phyloP scores from a whole-genome alignment of 169 alveolate species.

The Cryptosporidium viatorum region DNA sequence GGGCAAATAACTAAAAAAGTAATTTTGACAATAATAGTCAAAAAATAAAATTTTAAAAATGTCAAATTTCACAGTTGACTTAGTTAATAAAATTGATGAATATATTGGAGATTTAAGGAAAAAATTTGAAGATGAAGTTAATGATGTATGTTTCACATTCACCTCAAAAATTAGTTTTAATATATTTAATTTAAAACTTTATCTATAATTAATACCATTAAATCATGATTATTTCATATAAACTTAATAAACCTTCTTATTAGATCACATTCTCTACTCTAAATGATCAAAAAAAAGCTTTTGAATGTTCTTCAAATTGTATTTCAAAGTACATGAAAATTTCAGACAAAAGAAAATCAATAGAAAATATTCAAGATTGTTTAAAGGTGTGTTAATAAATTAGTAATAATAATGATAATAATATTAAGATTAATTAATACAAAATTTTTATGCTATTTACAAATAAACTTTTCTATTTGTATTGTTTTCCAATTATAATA shows the following conservation, averaged over 20 bases:
- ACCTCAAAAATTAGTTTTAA: not conserved
- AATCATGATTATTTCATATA: not conserved
- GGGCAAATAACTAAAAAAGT: not conserved
- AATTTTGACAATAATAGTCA: not conserved
- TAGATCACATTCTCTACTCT: constrained; percentile 15
- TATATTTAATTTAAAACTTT: not conserved
- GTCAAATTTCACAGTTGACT: not conserved
- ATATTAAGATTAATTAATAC: not conserved
- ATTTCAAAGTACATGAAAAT: not conserved
- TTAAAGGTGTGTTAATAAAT: not conserved
- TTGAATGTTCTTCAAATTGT: constrained; percentile 20
- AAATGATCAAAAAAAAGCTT: constrained; percentile 39
- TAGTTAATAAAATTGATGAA: not conserved
- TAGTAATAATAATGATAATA: not conserved
- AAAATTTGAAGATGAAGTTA: not conserved
- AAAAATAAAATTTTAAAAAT: not conserved
- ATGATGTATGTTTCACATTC: constrained; percentile 10
- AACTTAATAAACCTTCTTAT: not conserved
- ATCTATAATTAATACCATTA: too few species aligned
- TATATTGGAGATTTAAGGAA: not conserved
- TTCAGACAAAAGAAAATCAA: constrained; percentile 1
- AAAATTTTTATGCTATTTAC: too few species aligned
- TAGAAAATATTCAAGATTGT: constrained; percentile 20
- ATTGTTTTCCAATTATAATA: not conserved
- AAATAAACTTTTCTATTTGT: not conserved